Percentiles rank a stretch among this genome's conserved stretches.
Conservation (phyloP, 169 alveolate genomes). For the Amoebophrya sp. region DNA sequence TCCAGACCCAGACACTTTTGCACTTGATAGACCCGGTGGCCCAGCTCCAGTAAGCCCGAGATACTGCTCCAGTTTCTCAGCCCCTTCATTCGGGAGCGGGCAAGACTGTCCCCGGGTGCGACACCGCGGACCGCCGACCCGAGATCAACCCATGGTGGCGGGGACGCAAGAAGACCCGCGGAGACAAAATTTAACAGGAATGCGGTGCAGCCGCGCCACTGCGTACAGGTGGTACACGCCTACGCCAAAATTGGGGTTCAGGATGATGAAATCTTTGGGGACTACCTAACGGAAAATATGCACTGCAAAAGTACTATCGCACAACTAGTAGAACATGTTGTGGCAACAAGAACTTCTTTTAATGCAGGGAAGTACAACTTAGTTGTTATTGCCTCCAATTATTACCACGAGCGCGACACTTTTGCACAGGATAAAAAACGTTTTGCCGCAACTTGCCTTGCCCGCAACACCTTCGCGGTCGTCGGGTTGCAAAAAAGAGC, state of each 20-base stretch:
- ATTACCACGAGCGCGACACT: neutral
- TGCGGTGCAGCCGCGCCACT: neutral
- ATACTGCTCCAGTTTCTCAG: neutral
- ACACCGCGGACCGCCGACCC: neutral
- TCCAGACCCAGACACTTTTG: no score
- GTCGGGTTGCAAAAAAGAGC: neutral
- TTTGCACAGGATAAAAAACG: neutral
- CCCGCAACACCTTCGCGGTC: no score
- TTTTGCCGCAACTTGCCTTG: neutral
- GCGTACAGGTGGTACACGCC: neutral
- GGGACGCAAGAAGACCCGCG: neutral
- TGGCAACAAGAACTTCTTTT: neutral
- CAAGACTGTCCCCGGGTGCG: neutral
- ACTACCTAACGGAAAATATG: neutral
- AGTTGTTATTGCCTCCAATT: neutral
- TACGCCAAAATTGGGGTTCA: neutral
- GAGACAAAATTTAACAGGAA: neutral
- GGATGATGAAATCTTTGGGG: neutral
- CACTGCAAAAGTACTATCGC: no score
- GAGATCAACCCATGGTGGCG: neutral
- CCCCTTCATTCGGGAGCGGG: neutral
- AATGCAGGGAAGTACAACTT: neutral
- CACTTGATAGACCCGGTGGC: conserved; percentile 20
- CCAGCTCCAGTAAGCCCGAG: neutral
- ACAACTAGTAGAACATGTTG: no score